Base-by-base conservation (phyloP, 2,329 filamentous ascomycete genomes). In the Monosporascus sp. region DNA sequence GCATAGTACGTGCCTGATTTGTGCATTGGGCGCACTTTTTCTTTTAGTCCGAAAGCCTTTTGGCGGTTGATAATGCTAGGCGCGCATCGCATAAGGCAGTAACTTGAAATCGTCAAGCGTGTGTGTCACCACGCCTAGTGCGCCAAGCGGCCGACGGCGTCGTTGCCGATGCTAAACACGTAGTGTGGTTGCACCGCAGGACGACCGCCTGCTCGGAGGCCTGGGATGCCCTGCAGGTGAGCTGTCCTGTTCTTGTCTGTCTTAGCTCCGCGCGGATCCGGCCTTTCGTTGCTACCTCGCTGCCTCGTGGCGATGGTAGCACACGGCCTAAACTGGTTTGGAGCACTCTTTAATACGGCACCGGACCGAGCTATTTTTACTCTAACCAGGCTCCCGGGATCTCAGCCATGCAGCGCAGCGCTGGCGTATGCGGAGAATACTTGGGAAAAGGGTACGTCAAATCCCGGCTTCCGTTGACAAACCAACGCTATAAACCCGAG, bases 111-210 rank as follows among this genome's bases (percentile, higher is more conserved):
- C 22, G 39, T 43, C 14, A 43, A 43, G 39, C 39, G 39, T 20
- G 8, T 43, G 39, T 43, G 43, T 46, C n/a, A 46, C 43, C 25
- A 31, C 6, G 39, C 39, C 20, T 43, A 43, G 39, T 43, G 39
- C 39, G 39, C 39, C 39, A 43, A 43, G 39, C 39, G 11, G 39
- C 24, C 11, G 39, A 43, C 39, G 39, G 39, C 39, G 39, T 43
- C 39, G 39, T 43, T 43, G 39, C 39, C 39, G 39, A 43, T 43
- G 20, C 39, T 25, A 27, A 35, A 46, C 24, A 27, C 24, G 24
- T 46, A 46, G 43, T 46, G 43, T 46, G 43, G 43, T 46, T 46
- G 43, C 43, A 46, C 43, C 43, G 43, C 43, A 46, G 22, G 22
- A 7, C 24, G 11, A n/a, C 43, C 43, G 43, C n/a, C 31, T 35